These are phyloP conservation scores for Tricholoma flavovirens DNA, from an alignment of 768 basidiomycete species.

Conservation along the genomic window DNA sequence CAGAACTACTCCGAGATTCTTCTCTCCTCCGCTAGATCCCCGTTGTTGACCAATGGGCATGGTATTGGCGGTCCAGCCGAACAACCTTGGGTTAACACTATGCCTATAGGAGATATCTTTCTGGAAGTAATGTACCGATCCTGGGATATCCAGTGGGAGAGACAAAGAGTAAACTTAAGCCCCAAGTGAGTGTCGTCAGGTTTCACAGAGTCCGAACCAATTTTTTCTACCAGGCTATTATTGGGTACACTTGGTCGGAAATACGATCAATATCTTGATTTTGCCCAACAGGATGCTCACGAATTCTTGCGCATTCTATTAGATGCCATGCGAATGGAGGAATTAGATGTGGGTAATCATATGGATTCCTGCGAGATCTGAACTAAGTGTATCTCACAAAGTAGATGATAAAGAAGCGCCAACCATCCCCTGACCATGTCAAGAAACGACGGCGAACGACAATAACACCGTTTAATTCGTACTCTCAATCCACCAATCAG, in stretches of 20 bases:
- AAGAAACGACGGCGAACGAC: constrained; percentile 39
- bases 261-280: constrained; percentile 92
- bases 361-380: not conserved
- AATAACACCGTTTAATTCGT: constrained; percentile 20
- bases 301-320: constrained; percentile 87
- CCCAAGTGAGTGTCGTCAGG: constrained; percentile 49
- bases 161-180: constrained; percentile 49
- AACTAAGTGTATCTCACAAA: constrained; percentile 3
- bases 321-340: constrained; percentile 93
- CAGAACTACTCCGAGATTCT: constrained; percentile 35
- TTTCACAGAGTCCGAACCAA: not conserved
- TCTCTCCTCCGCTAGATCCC: constrained; percentile 49
- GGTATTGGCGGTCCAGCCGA: constrained; percentile 47
- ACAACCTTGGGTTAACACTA: constrained; percentile 47
- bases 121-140: constrained; percentile 52
- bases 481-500: constrained; percentile 7
- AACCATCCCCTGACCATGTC: constrained; percentile 33
- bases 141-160: constrained; percentile 55
- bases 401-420: constrained; percentile 75
- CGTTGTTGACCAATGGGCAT: constrained; percentile 65
- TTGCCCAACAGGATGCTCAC: constrained; percentile 94
- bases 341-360: constrained; percentile 62
- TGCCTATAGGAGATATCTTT: constrained; percentile 71
- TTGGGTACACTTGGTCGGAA: constrained; percentile 69
- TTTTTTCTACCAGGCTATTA: constrained; percentile 41